Base-by-base conservation (phyloP, 768 basidiomycete genomes). In the Termitomyces sp. region DNA sequence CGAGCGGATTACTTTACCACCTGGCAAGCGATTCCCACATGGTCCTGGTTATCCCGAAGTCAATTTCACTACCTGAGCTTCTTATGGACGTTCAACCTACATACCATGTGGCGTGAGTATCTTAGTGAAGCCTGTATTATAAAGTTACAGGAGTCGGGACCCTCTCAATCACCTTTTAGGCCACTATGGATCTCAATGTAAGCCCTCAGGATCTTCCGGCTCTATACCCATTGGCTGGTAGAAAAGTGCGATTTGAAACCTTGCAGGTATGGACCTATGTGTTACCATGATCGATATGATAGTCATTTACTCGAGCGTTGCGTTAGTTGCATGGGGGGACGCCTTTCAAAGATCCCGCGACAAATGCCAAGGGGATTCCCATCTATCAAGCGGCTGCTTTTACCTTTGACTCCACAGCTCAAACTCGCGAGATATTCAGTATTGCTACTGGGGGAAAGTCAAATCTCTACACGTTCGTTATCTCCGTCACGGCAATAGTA, bases 251-350 rank as follows among this genome's bases (percentile, higher is more conserved):
- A 58, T 87, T 85, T 62, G 84, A 86, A 61, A 87, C 85, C 2
- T 53, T 60, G 12, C 55, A 60, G 48, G 62, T 57, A 53, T 13
- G 37, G 24, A 34, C 16, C 20, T 10, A 34, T n/a, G n/a, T n/a
- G n/a, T 18, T 10, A 14, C 3, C 20, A 24, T 6, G 7, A 42
- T 22, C 18, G 5, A 40, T 16, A 51, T 22, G 7, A 14, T 40
- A 5, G 6, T 36, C n/a, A 8, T n/a, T 8, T 2, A 27, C 26
- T 10, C 39, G 18, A 43, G 14, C 22, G 20, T 14, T 22, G 8
- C 67, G 83, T 18, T 82, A 87, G 70, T 70, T 88, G 10, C 86
- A 88, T 56, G 86, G 84, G 1, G 87, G 86, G 0, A 61, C 60
- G 5, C 82, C 84, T 55, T 71, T 69, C 4, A 72, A 75, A 2